These are phyloP conservation scores for Cytospora paraplurivora DNA, from an alignment of 2,329 filamentous ascomycete species.

Conservation along the genomic window DNA sequence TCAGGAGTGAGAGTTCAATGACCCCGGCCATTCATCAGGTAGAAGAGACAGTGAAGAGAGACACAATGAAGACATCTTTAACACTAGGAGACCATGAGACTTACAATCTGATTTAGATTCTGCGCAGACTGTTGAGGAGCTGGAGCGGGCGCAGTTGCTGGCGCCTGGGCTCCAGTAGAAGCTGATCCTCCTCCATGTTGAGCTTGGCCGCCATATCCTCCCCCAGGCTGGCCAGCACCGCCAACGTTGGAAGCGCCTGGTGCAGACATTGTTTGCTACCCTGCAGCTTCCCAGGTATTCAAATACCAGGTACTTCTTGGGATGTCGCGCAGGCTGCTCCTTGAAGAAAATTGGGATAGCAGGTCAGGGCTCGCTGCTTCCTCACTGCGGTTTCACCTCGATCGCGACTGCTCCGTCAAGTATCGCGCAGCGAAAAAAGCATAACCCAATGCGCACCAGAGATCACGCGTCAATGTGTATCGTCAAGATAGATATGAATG, in stretches of 20 bases:
- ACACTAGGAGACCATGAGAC: constrained; percentile 42
- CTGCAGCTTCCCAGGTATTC: neutral
- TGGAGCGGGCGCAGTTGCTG: constrained; percentile 50
- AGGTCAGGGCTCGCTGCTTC: neutral
- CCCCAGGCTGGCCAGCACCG: constrained; percentile 22
- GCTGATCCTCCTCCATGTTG: constrained; percentile 23
- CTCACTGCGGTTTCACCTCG: neutral
- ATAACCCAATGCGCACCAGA: neutral
- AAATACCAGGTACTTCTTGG: neutral
- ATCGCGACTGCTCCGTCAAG: neutral
- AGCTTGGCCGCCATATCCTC: constrained; percentile 24
- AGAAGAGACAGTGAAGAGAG: neutral
- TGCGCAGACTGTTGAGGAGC: constrained; percentile 90
- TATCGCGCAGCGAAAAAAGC: neutral
- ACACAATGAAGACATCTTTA: neutral
- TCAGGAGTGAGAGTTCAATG: neutral
- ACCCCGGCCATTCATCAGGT: neutral
- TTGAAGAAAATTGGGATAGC: neutral
- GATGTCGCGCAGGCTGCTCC: neutral
- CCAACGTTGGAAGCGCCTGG: constrained; percentile 12
- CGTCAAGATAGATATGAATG: neutral
- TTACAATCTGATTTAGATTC: constrained; percentile 94
- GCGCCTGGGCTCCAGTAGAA: constrained; percentile 19
- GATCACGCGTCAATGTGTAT: neutral
- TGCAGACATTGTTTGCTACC: constrained; percentile 19